Conservation (phyloP, 345 rosid species). For the Eucalyptus curtisii region DNA sequence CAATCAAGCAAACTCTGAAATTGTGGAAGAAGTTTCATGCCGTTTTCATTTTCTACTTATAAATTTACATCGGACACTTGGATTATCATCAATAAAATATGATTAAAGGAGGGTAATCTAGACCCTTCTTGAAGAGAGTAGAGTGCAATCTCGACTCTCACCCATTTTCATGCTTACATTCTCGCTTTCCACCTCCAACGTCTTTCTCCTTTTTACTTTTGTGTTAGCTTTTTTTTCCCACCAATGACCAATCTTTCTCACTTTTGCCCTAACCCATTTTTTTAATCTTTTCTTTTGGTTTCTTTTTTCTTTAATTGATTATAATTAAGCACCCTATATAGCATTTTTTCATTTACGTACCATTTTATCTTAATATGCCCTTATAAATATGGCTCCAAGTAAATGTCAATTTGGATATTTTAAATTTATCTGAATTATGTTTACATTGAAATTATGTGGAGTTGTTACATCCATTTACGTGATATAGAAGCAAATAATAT, state of each 20-base stretch:
- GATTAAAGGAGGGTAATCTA: not conserved
- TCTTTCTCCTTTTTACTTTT: not conserved
- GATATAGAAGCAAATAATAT: not conserved
- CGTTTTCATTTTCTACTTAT: not conserved
- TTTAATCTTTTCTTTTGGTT: not conserved
- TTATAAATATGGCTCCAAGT: not conserved
- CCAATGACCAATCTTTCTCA: not conserved
- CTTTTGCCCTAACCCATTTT: not conserved
- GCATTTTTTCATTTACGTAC: not conserved
- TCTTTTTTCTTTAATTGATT: not conserved
- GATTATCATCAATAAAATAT: not conserved
- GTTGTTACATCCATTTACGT: not conserved
- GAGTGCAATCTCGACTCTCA: not conserved
- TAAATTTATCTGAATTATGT: not conserved
- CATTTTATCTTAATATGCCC: not conserved
- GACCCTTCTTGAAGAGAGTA: not conserved
- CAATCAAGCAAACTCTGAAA: not conserved
- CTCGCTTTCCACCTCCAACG: not conserved
- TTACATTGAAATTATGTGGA: not conserved
- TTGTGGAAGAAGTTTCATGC: not conserved
- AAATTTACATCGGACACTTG: not conserved
- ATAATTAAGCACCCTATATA: not conserved
- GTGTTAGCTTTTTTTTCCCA: not conserved
- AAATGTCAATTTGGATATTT: not conserved
- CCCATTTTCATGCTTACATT: not conserved